Conservation (phyloP, 2,329 filamentous ascomycete species). For the Neonectria magnoliae region DNA sequence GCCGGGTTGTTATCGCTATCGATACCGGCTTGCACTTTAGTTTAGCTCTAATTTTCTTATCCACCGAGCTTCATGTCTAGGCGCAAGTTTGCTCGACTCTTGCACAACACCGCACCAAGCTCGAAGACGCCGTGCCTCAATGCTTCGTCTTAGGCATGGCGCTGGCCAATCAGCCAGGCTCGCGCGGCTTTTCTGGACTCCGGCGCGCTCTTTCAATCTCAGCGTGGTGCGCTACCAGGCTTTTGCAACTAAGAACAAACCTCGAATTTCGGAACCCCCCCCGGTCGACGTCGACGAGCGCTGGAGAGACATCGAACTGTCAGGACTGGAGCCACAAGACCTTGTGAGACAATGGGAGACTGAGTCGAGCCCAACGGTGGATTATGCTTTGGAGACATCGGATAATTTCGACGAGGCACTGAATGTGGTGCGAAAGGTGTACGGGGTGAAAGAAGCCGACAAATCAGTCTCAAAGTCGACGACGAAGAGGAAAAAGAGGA, state of each 20-base stretch:
- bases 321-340: not conserved
- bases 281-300: not conserved
- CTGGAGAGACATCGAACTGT: not conserved
- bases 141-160: conserved; percentile 44
- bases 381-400: not conserved
- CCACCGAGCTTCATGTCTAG: conserved; percentile 18
- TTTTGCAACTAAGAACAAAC: conserved; percentile 7
- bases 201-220: conserved; percentile 2
- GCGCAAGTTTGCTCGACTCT: not conserved
- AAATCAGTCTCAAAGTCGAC: conserved; percentile 4
- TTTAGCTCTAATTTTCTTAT: conserved; percentile 29
- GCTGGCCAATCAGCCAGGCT: conserved; percentile 30
- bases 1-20: conserved; percentile 18
- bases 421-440: conserved; percentile 39
- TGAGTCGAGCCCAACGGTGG: not conserved
- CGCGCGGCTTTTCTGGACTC: conserved; percentile 17
- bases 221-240: not conserved
- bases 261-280: not conserved
- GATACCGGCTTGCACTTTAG: conserved; percentile 19
- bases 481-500: conserved; percentile 16
- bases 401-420: conserved; percentile 36
- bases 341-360: not conserved
- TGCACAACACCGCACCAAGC: conserved; percentile 10
- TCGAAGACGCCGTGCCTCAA: conserved; percentile 26
- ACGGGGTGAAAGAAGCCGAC: conserved; percentile 29